Base-by-base conservation (phyloP, 306 rosid species). In the Prunus mira region DNA sequence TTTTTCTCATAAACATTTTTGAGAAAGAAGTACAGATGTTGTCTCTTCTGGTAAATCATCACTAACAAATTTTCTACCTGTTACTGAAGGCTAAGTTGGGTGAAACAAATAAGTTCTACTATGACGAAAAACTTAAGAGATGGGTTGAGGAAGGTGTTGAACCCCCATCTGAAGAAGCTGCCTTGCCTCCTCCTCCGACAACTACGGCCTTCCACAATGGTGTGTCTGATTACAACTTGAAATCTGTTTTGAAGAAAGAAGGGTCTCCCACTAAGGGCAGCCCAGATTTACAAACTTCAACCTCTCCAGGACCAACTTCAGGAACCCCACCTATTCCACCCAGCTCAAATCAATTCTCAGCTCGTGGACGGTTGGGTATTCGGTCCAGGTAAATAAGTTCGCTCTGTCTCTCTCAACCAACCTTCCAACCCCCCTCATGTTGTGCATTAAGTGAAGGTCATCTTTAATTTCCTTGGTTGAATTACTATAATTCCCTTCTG, bases 121-220 rank as follows among this genome's bases (percentile, higher is more conserved):
- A 93, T 78, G 97, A 93, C 64, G 93, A 93, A 76, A 89, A 93
- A 74, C 86, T 89, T 80, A 93, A 91, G 88, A 88, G 97, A 82
- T 91, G 98, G 98, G 93, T 93, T 15, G 97, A 91, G 79, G 91
- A 91, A 83, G 98, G 98, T 71, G 97, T 55, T 52, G 91, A 81
- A 81, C 73, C 81, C 77, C 97, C 97, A 18, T 80, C 96, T 66
- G 98, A 88, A 86, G 96, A 91, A 83, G 54, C 92, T 74, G 88
- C 88, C 19, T 78, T 84, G 80, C 89, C 92, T 5, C 98, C 96
- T 45, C 97, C 98, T 27, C 98, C 98, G 19, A 86, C 90, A 69
- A 82, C 82, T 69, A 65, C 91, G 74, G 67, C 89, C 73, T 91
- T 88, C 83, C 97, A 89, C 80, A 88, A 93, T 82, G 97, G 93